phyloP scores from a whole-genome alignment of 192 early-diverging fungal genomes.

The Backusella australiensis region DNA sequence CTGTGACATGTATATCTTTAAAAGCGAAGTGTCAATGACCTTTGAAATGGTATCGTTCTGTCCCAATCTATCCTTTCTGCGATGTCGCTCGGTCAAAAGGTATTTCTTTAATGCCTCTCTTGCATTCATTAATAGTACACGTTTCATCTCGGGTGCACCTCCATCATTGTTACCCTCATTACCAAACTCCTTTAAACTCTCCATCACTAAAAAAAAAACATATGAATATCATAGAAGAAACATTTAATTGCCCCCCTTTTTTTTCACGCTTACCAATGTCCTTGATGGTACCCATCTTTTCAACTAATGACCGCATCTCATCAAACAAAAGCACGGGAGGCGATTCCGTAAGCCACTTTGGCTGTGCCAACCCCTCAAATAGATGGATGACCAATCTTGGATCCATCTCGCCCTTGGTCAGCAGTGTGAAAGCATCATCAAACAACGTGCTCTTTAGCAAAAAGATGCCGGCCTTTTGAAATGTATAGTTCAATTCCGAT shows the following conservation, averaged over 20 bases:
- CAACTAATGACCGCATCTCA: conserved; percentile 34
- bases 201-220: conserved; percentile 25
- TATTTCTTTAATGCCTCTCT: conserved; percentile 57
- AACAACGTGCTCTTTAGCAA: conserved; percentile 63
- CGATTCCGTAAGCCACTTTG: conserved; percentile 25
- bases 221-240: conserved; percentile 2
- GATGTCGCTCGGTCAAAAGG: conserved; percentile 41
- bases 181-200: not conserved
- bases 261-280: conserved; percentile 43
- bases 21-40: conserved; percentile 52
- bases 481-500: conserved; percentile 54
- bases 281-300: conserved; percentile 39
- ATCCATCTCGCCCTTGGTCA: conserved; percentile 65
- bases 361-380: conserved; percentile 41
- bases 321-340: conserved; percentile 38
- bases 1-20: conserved; percentile 44
- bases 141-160: conserved; percentile 37
- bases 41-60: conserved; percentile 13
- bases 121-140: conserved; percentile 54
- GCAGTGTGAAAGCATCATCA: conserved; percentile 59
- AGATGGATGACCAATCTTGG: conserved; percentile 53
- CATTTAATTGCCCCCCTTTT: too few species aligned
- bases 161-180: not conserved
- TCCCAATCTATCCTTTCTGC: conserved; percentile 8
- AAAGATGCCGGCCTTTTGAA: conserved; percentile 63